Evolutionary conservation across 2,329 filamentous ascomycete genomes (phyloP).

Genomic region (Hypomyces perniciosus): DNA sequence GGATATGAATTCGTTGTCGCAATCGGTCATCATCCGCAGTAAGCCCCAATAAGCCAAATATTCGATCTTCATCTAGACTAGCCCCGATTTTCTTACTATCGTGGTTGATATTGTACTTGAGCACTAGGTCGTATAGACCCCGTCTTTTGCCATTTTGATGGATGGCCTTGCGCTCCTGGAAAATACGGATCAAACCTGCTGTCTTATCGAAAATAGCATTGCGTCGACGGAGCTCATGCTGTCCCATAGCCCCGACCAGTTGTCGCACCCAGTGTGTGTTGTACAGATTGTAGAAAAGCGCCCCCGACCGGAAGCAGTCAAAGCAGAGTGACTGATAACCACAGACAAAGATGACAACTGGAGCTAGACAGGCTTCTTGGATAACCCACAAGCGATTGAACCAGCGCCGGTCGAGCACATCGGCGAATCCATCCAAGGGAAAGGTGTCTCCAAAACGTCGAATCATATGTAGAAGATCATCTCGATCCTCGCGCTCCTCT

Average conservation of each 20-base stretch:
- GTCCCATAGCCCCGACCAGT: constrained; percentile 6
- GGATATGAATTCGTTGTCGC: constrained; percentile 10
- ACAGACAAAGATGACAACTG: constrained; percentile 21
- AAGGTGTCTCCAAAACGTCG: constrained; percentile 17
- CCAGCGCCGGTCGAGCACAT: constrained; percentile 25
- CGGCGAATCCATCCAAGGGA: constrained; percentile 21
- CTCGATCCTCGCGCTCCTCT: constrained; percentile 19
- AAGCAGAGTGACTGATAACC: constrained; percentile 21
- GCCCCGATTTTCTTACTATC: constrained; percentile 20
- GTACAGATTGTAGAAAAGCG: constrained; percentile 26
- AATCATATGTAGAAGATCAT: constrained; percentile 22
- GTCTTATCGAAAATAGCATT: constrained; percentile 18
- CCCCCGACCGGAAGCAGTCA: constrained; percentile 20
- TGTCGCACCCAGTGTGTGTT: constrained; percentile 24
- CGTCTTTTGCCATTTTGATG: constrained; percentile 16
- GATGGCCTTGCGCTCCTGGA: constrained; percentile 26
- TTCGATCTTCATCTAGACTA: constrained; percentile 24
- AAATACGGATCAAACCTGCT: constrained; percentile 19
- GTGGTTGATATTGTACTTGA: constrained; percentile 26
- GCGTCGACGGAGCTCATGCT: constrained; percentile 15
- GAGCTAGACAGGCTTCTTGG: constrained; percentile 27
- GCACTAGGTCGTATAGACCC: constrained; percentile 22
- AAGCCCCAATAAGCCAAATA: constrained; percentile 28
- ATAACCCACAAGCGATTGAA: constrained; percentile 30
- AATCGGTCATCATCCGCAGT: constrained; percentile 17